Evolutionary conservation across 192 early-diverging fungal genomes (phyloP).

Genomic region (Thamnidium elegans): DNA sequence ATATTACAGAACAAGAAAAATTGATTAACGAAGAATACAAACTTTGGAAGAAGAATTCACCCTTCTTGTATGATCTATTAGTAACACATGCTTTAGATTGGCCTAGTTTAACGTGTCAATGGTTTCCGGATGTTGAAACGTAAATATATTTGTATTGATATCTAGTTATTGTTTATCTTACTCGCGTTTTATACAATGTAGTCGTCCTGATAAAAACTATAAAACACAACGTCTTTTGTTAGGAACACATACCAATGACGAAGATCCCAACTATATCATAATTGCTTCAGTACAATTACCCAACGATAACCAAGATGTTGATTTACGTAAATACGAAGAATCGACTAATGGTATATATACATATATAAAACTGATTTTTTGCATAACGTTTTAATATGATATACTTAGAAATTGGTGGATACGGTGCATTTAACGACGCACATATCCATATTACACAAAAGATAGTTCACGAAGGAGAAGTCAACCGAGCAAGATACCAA

Average conservation of each 20-base stretch:
- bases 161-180: neutral
- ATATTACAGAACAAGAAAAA: constrained; percentile 54
- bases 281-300: constrained; percentile 81
- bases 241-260: constrained; percentile 96
- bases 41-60: constrained; percentile 99
- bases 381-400: no score
- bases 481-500: constrained; percentile 98
- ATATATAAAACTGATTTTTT: no score
- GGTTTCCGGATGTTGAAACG: constrained; percentile 93
- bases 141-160: constrained; percentile 20
- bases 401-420: constrained; percentile 27
- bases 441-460: constrained; percentile 90
- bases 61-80: constrained; percentile 97
- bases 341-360: constrained; percentile 34
- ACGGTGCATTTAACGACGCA: constrained; percentile 47
- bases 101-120: constrained; percentile 96
- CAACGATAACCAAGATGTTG: constrained; percentile 26
- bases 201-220: constrained; percentile 81
- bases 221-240: constrained; percentile 84
- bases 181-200: constrained; percentile 26
- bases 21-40: constrained; percentile 97
- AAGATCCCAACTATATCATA: constrained; percentile 96
- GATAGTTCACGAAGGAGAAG: constrained; percentile 96
- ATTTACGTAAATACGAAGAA: constrained; percentile 38
- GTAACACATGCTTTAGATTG: constrained; percentile 98